phyloP scores from a whole-genome alignment of 768 basidiomycete genomes.

The Rubroboletus satanas region DNA sequence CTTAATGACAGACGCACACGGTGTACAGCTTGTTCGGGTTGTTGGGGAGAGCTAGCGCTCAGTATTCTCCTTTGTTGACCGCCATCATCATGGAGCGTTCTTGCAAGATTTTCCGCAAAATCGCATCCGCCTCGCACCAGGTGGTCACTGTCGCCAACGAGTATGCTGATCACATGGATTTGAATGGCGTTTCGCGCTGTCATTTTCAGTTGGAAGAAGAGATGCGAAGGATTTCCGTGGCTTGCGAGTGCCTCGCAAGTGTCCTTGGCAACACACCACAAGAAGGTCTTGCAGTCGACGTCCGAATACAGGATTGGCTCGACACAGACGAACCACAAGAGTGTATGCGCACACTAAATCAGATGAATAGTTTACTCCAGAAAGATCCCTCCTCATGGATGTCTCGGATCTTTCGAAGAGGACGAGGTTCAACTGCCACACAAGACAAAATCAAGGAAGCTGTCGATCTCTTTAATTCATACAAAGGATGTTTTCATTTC shows the following conservation, averaged over 20 bases:
- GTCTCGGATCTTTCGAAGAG: not conserved
- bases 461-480: not conserved
- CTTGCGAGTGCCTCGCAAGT: not conserved
- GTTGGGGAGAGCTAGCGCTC: not conserved
- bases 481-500: not conserved
- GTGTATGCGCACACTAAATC: not conserved
- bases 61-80: not conserved
- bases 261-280: not conserved
- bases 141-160: not conserved
- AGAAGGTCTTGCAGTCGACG: not conserved
- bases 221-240: conserved; percentile 5
- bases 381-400: not conserved
- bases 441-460: not conserved
- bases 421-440: not conserved
- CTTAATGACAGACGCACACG: no score
- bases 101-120: not conserved
- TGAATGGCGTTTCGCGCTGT: not conserved
- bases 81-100: conserved; percentile 5
- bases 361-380: not conserved
- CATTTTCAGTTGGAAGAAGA: conserved; percentile 6
- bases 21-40: not conserved
- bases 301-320: conserved; percentile 2
- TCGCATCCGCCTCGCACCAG: not conserved
- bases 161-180: not conserved
- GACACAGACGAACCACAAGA: not conserved